Evolutionary conservation across 441 rosid species (phyloP).

Genomic region (Arabidopsis hybrid): DNA sequence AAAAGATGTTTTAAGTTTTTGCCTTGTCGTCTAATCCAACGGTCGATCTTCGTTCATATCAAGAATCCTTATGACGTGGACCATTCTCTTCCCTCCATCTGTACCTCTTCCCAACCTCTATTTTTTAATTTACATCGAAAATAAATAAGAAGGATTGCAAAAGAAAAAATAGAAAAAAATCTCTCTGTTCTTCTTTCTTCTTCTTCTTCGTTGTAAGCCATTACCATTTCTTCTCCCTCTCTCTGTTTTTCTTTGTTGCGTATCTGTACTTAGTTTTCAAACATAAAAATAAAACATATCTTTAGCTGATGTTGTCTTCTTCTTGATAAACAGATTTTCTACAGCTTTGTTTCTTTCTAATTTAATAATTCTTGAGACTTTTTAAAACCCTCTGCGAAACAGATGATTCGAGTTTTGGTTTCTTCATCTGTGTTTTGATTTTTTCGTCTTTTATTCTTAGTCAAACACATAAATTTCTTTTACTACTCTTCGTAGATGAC

Average conservation of each 20-base stretch:
- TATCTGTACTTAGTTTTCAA: slow-evolving; percentile 31
- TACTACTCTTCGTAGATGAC: slow-evolving; percentile 27
- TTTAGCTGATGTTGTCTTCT: slow-evolving; percentile 25
- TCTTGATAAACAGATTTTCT: not conserved
- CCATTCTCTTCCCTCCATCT: slow-evolving; percentile 11
- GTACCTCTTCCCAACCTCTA: slow-evolving; percentile 31
- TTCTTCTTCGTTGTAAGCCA: slow-evolving; percentile 29
- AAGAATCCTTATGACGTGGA: slow-evolving; percentile 39
- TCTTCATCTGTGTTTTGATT: slow-evolving; percentile 18
- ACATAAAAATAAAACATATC: not conserved
- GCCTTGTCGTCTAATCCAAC: slow-evolving; percentile 32
- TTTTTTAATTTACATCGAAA: slow-evolving; percentile 4
- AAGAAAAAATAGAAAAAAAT: not conserved
- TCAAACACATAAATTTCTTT: slow-evolving; percentile 19
- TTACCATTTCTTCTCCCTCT: slow-evolving; percentile 23
- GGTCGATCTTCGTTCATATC: not conserved
- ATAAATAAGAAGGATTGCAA: slow-evolving; percentile 15
- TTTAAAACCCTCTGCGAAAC: not conserved
- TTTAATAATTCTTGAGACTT: not conserved
- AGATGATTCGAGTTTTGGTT: slow-evolving; percentile 7
- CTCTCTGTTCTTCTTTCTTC: slow-evolving; percentile 37
- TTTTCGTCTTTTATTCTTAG: slow-evolving; percentile 19
- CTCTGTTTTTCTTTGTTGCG: slow-evolving; percentile 30
- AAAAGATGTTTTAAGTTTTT: slow-evolving; percentile 29
- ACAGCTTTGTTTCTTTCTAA: not conserved